These are phyloP conservation scores for Delphinella strobiligena DNA, from an alignment of 2,329 filamentous ascomycete genomes.

Conservation along the genomic window DNA sequence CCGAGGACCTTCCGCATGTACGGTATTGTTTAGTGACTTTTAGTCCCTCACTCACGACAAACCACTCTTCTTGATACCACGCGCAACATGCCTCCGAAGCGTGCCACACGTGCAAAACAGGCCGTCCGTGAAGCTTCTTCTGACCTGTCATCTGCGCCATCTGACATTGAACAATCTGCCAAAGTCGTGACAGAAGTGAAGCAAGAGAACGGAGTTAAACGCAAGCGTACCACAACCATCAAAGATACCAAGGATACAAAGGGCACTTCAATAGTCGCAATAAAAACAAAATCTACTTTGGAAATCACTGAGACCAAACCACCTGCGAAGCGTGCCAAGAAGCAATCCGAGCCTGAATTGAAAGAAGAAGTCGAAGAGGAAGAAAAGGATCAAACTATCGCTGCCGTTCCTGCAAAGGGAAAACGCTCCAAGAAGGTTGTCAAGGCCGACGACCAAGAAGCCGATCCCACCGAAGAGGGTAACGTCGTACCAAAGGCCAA, in stretches of 20 bases:
- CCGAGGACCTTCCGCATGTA: too few species aligned
- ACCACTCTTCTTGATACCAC: too few species aligned
- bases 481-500: slow-evolving; percentile 16
- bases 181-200: too few species aligned
- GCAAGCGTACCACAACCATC: too few species aligned
- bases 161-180: not conserved
- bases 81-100: not conserved
- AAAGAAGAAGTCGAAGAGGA: slow-evolving; percentile 8
- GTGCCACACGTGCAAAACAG: not conserved
- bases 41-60: too few species aligned
- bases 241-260: too few species aligned
- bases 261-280: too few species aligned
- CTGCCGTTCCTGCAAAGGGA: slow-evolving; percentile 6
- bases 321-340: slow-evolving; percentile 3
- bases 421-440: slow-evolving; percentile 9
- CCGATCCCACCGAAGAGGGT: slow-evolving; percentile 7
- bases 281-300: too few species aligned
- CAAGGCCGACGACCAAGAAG: slow-evolving; percentile 7
- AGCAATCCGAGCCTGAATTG: slow-evolving; percentile 3
- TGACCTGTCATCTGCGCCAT: not conserved
- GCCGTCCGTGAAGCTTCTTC: not conserved
- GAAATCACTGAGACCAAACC: too few species aligned
- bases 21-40: too few species aligned
- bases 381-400: slow-evolving; percentile 6
- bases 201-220: slow-evolving; percentile 3